Evolutionary conservation across 108 stramenopile genomes (phyloP).

Genomic region (Cyclotella sp.): DNA sequence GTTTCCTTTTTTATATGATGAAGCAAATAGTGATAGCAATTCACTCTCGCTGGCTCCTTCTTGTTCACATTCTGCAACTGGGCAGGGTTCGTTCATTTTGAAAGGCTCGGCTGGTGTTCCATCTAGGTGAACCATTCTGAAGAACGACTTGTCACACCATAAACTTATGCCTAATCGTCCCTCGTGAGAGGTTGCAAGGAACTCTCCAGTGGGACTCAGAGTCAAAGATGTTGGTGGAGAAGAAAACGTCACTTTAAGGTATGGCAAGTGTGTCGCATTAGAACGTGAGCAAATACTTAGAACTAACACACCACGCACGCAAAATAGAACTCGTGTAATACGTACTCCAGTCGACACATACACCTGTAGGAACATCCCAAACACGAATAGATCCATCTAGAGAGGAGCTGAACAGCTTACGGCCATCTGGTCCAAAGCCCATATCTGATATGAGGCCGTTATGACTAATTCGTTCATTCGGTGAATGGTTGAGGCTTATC

Average conservation of each 20-base stretch:
- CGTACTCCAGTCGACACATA: slow-evolving; percentile 92
- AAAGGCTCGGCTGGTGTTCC: slow-evolving; percentile 70
- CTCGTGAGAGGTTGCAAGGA: slow-evolving; percentile 90
- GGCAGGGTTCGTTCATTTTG: slow-evolving; percentile 88
- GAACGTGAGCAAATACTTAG: background rate
- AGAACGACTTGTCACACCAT: slow-evolving; percentile 94
- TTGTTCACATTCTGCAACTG: slow-evolving; percentile 74
- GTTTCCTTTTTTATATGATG: slow-evolving; percentile 18
- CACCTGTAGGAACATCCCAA: slow-evolving; percentile 95
- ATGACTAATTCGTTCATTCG: slow-evolving; percentile 53
- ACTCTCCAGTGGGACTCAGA: slow-evolving; percentile 96
- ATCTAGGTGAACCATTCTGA: slow-evolving; percentile 86
- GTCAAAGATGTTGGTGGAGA: slow-evolving; percentile 86
- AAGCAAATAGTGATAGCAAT: background rate
- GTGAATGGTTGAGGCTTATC: slow-evolving; percentile 1
- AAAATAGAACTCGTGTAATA: background rate
- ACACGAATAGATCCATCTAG: slow-evolving; percentile 90
- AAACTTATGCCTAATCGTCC: slow-evolving; percentile 87
- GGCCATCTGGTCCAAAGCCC: slow-evolving; percentile 91
- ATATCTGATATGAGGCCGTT: slow-evolving; percentile 84
- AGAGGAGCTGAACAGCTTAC: slow-evolving; percentile 86
- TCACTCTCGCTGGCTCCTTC: slow-evolving; percentile 50
- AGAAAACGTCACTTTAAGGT: slow-evolving; percentile 67
- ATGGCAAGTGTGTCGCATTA: background rate
- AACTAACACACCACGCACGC: background rate